A percentile compares a stretch with the other conserved stretches of the same genome.
These are phyloP conservation scores for Hypoxylon sp. DNA, from an alignment of 2,329 filamentous ascomycete species.

Conservation along the genomic window DNA sequence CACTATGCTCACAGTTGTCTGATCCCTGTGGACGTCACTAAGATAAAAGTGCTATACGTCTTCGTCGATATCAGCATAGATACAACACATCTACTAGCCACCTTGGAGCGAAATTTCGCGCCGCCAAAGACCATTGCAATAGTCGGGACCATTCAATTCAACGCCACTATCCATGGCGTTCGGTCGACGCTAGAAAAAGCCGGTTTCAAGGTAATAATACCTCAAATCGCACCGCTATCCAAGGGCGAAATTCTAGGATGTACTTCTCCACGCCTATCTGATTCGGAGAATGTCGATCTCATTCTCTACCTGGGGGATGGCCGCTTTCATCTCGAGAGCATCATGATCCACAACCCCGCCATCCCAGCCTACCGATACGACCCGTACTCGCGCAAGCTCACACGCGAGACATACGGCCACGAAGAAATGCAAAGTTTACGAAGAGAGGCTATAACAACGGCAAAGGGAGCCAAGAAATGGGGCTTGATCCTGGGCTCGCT, in stretches of 20 bases:
- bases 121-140: conserved; percentile 89
- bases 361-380: conserved; percentile 97
- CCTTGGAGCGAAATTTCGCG: conserved; percentile 89
- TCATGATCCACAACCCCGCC: conserved; percentile 97
- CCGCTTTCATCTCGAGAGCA: conserved; percentile 85
- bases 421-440: conserved; percentile 89
- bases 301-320: conserved; percentile 61
- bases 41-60: conserved; percentile 97
- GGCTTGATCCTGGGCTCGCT: conserved; percentile 94
- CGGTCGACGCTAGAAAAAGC: conserved; percentile 82
- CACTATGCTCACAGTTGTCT: conserved; percentile 98
- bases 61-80: conserved; percentile 99
- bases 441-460: conserved; percentile 80
- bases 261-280: conserved; percentile 82
- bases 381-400: conserved; percentile 92
- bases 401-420: conserved; percentile 92
- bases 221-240: conserved; percentile 91
- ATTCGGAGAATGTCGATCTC: conserved; percentile 71
- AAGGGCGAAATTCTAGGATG: conserved; percentile 98
- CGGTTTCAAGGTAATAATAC: conserved; percentile 88
- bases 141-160: conserved; percentile 98
- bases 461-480: conserved; percentile 87
- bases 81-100: conserved; percentile 86
- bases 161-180: conserved; percentile 93
- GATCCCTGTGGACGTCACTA: conserved; percentile 95